Percentiles rank a stretch among this genome's conserved stretches.
phyloP scores from a whole-genome alignment of 306 rosid genomes.

The Phaseolus lunatus region DNA sequence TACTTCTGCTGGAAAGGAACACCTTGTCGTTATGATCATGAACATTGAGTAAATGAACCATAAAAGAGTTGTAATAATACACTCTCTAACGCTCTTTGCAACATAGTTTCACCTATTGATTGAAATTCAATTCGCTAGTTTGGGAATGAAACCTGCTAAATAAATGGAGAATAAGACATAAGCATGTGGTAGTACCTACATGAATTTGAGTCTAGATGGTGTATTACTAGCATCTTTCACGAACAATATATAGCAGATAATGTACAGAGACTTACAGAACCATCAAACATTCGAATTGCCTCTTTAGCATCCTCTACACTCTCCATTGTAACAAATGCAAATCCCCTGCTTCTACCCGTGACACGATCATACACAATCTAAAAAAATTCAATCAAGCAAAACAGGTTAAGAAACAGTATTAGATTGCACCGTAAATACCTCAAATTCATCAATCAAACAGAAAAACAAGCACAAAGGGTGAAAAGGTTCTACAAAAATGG shows the following conservation, averaged over 20 bases:
- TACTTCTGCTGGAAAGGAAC: not conserved
- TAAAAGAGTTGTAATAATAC: not conserved
- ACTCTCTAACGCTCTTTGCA: not conserved
- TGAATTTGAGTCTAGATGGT: not conserved
- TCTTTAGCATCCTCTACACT: constrained; percentile 80
- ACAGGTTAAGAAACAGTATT: not conserved
- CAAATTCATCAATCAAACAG: constrained; percentile 1
- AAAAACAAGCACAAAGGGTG: constrained; percentile 14
- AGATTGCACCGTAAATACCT: not conserved
- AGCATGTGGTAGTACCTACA: not conserved
- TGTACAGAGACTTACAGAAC: constrained; percentile 68
- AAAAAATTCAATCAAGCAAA: constrained; percentile 43
- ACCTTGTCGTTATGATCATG: not conserved
- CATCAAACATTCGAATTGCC: constrained; percentile 89
- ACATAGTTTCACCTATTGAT: not conserved
- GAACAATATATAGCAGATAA: not conserved
- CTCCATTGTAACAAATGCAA: constrained; percentile 90
- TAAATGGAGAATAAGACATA: not conserved
- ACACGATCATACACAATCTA: constrained; percentile 88
- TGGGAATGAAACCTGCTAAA: not conserved
- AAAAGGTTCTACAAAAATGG: not conserved
- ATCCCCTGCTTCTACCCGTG: constrained; percentile 93
- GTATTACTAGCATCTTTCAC: not conserved
- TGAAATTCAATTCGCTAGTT: not conserved
- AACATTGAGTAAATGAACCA: not conserved